Conservation (phyloP, 129 eudicot species). For the Flaveria bidentis region DNA sequence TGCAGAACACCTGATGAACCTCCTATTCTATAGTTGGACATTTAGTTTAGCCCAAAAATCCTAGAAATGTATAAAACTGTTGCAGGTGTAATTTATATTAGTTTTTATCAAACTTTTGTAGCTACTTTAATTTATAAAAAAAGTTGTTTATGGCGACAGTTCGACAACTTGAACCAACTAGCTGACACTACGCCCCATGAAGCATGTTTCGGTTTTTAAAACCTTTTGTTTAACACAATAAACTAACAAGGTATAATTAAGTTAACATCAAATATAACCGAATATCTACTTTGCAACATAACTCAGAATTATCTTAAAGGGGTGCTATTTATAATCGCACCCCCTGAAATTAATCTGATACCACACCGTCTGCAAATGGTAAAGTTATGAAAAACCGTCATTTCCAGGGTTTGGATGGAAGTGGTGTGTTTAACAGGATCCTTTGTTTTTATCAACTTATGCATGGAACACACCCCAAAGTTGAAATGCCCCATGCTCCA, state of each 20-base stretch:
- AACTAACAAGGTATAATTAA: not conserved
- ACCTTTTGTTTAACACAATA: not conserved
- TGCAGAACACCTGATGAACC: not conserved
- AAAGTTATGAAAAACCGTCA: too few species aligned
- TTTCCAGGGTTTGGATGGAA: too few species aligned
- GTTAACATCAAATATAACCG: not conserved
- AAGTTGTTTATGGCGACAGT: not conserved
- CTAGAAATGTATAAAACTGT: not conserved
- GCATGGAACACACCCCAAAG: conserved; percentile 35
- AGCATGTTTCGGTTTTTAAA: not conserved
- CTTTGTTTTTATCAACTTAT: not conserved
- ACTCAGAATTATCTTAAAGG: not conserved
- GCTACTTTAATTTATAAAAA: not conserved
- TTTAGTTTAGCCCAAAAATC: not conserved
- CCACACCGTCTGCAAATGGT: too few species aligned
- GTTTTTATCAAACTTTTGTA: not conserved
- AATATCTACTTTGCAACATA: not conserved
- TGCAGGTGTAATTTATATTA: not conserved
- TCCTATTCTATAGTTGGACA: not conserved
- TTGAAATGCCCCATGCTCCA: conserved; percentile 14
- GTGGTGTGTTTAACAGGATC: too few species aligned
- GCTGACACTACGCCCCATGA: not conserved
- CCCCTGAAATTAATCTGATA: too few species aligned
- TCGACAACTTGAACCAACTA: not conserved
- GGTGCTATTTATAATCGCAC: too few species aligned